These are phyloP conservation scores for Yamadazyma scolyti DNA, from an alignment of 805 yeast species.

Conservation along the genomic window DNA sequence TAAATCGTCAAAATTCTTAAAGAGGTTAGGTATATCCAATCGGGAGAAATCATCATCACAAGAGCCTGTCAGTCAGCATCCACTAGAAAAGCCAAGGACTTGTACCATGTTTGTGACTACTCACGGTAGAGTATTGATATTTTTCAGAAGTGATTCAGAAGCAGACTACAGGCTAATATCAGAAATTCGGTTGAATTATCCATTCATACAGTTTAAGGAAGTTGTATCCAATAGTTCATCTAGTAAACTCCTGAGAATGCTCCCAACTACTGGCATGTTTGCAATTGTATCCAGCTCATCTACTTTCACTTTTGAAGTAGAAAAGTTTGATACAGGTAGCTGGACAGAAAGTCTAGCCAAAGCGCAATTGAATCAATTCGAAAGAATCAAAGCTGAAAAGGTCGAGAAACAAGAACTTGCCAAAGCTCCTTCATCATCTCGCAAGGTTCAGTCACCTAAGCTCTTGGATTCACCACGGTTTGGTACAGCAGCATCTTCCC, in stretches of 20 bases:
- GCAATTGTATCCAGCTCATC: conserved; percentile 54
- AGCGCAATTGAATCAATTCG: conserved; percentile 46
- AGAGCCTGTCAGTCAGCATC: conserved; percentile 14
- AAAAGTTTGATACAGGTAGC: conserved; percentile 43
- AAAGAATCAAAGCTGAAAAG: conserved; percentile 28
- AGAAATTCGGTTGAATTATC: conserved; percentile 53
- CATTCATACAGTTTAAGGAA: conserved; percentile 57
- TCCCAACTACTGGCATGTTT: conserved; percentile 45
- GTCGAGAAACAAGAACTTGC: conserved; percentile 12
- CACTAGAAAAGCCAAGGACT: conserved; percentile 36
- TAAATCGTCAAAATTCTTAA: conserved; percentile 14
- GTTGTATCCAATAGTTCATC: conserved; percentile 35
- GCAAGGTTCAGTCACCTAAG: conserved; percentile 16
- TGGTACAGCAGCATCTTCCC: conserved; percentile 3
- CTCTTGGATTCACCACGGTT: conserved; percentile 21
- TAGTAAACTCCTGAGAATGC: conserved; percentile 22
- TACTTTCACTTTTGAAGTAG: conserved; percentile 56
- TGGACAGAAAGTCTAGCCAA: conserved; percentile 59
- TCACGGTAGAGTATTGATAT: conserved; percentile 59
- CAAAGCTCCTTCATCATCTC: too few species aligned
- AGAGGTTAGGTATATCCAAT: conserved; percentile 13
- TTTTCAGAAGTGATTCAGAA: conserved; percentile 40
- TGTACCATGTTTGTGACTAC: conserved; percentile 58
- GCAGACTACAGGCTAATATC: conserved; percentile 44
- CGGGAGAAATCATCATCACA: conserved; percentile 7